A percentile compares a stretch with the other conserved stretches of the same genome.
Evolutionary conservation across 225 moss, liverwort and hornwort genomes (phyloP).

Genomic region (Physcomitrellopsis africana): DNA sequence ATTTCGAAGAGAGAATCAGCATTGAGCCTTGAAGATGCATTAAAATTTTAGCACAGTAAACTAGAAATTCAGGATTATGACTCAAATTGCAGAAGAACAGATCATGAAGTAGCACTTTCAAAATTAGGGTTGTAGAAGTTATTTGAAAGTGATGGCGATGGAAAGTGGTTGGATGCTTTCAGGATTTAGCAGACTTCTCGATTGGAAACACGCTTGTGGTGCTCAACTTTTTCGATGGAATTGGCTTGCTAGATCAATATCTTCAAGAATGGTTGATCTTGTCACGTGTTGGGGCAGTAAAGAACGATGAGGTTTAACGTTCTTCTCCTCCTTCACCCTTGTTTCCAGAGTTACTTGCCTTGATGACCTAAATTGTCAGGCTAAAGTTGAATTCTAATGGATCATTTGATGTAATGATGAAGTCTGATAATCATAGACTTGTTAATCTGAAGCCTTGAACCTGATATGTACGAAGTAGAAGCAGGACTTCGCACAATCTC

Average conservation of each 20-base stretch:
- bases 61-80: not conserved
- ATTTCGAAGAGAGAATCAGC: too few relatives aligned
- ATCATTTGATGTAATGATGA: not conserved
- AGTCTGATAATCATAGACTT: too few relatives aligned
- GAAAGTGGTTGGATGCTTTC: constrained; percentile 53
- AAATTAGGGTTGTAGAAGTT: constrained; percentile 47
- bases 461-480: too few relatives aligned
- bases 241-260: constrained; percentile 43
- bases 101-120: constrained; percentile 24
- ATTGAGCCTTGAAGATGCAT: not conserved
- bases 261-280: constrained; percentile 53
- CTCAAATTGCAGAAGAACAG: not conserved
- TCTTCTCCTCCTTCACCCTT: not conserved
- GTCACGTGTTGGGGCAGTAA: constrained; percentile 60
- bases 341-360: not conserved
- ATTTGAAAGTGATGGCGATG: constrained; percentile 53
- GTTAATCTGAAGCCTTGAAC: too few relatives aligned
- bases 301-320: constrained; percentile 42
- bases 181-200: constrained; percentile 41
- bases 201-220: constrained; percentile 50
- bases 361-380: not conserved
- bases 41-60: not conserved
- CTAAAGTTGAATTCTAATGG: not conserved
- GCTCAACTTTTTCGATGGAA: constrained; percentile 56
- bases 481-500: too few relatives aligned